Base-by-base conservation (phyloP, 75 land plant genomes). In the Cryptomeria japonica region DNA sequence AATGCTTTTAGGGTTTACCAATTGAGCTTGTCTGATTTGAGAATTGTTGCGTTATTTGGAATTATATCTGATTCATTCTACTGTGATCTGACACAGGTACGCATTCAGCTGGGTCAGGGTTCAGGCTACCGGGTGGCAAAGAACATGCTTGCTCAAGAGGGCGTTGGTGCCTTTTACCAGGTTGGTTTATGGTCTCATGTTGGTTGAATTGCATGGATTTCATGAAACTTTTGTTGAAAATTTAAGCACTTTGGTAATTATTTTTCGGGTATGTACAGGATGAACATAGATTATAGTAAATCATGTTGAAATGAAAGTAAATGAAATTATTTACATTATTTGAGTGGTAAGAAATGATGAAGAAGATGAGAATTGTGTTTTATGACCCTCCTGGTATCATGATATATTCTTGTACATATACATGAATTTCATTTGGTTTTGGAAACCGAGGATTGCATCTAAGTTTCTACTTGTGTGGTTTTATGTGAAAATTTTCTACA, bases 71-170 rank as follows among this genome's bases (percentile, higher is more conserved):
- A 49, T 28, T 15, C 10, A 34, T 32, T 39, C 8, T 22, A n/a
- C 5, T 34, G 11, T 51, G 39, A 9, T 80, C 85, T 87, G 44
- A 72, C 80, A 53, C 91, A 96, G 97, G 97, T 96, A 85, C 93
- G 98, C 70, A 97, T 97, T 84, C 97, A 97, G 87, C 87, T 97
- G 82, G 99, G 99, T 41, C 97, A 97, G 87, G 99, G 99, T 68
- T 89, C 95, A 0, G 99, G 96, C 2, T 84, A 31, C 4, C 56
- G 85, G 0, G 96, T 97, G 75, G 90, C 97, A 7, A 96, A 87
- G 90, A 90, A 79, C 80, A 95, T 97, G 94, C 91, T 97, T 72
- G 87, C 85, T 37, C 84, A 97, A 13, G 99, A 97, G 85, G 99
- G 99, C 8, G 37, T 97, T 87, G 92, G 94, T 37, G 93, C 95